These are phyloP conservation scores for Dendrothele bispora DNA, from an alignment of 768 basidiomycete genomes.

Conservation along the genomic window DNA sequence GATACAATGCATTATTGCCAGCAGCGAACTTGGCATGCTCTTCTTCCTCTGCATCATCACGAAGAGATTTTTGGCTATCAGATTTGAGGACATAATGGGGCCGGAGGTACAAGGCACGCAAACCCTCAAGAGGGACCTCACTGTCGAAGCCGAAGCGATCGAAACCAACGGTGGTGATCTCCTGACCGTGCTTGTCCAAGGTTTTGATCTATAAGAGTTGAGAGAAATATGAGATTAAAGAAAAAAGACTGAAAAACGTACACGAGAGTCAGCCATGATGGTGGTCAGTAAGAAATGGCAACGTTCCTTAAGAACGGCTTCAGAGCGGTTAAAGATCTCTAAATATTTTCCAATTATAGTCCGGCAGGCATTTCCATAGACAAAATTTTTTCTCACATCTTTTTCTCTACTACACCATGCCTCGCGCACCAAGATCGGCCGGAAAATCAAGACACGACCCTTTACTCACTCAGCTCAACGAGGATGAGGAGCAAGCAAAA, in stretches of 20 bases:
- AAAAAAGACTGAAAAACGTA: slow-evolving; percentile 8
- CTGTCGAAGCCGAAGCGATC: slow-evolving; percentile 90
- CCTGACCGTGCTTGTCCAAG: slow-evolving; percentile 72
- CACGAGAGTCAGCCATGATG: slow-evolving; percentile 17
- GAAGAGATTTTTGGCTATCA: slow-evolving; percentile 28
- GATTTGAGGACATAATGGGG: slow-evolving; percentile 67
- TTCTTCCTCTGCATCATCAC: slow-evolving; percentile 39
- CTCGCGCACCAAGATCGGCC: slow-evolving; percentile 52
- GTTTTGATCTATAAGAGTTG: slow-evolving; percentile 50
- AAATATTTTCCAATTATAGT: too few species aligned
- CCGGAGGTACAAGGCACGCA: slow-evolving; percentile 87
- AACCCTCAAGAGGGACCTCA: slow-evolving; percentile 73
- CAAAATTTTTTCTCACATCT: slow-evolving; percentile 8
- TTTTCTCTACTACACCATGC: slow-evolving; percentile 46
- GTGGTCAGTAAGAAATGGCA: slow-evolving; percentile 11
- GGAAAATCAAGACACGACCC: slow-evolving; percentile 81
- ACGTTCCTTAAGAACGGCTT: background rate
- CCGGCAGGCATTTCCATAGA: slow-evolving; percentile 1
- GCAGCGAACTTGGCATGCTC: slow-evolving; percentile 56
- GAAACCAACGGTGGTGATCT: slow-evolving; percentile 80
- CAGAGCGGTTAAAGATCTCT: too few species aligned
- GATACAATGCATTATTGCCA: slow-evolving; percentile 52
- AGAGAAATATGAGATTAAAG: slow-evolving; percentile 13
- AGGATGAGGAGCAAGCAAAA: slow-evolving; percentile 74
- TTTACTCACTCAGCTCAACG: slow-evolving; percentile 77